A percentile compares a stretch with the other conserved stretches of the same genome.
phyloP scores from a whole-genome alignment of 2,329 filamentous ascomycete genomes.

The Zasmidium cellare region DNA sequence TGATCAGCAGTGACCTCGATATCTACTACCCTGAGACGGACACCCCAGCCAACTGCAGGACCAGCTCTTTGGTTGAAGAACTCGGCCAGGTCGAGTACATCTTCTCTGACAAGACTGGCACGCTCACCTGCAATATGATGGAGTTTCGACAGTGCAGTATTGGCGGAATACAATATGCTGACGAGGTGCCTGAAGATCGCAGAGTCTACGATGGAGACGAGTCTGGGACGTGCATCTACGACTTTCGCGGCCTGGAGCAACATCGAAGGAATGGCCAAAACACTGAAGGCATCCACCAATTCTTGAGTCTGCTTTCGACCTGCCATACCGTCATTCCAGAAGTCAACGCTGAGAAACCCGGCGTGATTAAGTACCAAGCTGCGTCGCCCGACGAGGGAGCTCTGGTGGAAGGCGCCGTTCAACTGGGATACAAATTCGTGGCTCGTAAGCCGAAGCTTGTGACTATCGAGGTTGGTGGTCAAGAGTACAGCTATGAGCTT shows the following conservation, averaged over 20 bases:
- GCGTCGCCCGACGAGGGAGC: constrained; percentile 96
- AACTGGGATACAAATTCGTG: constrained; percentile 84
- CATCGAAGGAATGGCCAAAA: constrained; percentile 61
- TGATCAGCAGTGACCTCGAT: constrained; percentile 96
- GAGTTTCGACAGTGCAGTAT: constrained; percentile 96
- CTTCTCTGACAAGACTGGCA: constrained; percentile 97
- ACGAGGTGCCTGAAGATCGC: constrained; percentile 87
- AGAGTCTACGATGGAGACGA: constrained; percentile 73
- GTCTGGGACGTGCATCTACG: constrained; percentile 75
- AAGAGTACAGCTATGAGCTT: constrained; percentile 80
- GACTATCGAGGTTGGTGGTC: constrained; percentile 73
- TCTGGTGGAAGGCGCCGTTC: constrained; percentile 86
- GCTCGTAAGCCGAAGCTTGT: constrained; percentile 88
- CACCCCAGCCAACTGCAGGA: constrained; percentile 92
- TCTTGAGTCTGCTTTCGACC: constrained; percentile 80
- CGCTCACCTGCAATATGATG: constrained; percentile 98
- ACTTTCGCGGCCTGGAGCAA: constrained; percentile 72
- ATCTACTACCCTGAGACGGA: constrained; percentile 97
- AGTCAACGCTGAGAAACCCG: constrained; percentile 71
- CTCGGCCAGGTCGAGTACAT: constrained; percentile 98
- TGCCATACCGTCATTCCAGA: constrained; percentile 99
- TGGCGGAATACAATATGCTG: constrained; percentile 88
- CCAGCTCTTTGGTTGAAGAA: constrained; percentile 94
- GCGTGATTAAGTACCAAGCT: constrained; percentile 93
- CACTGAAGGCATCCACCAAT: constrained; percentile 72